Evolutionary conservation across 345 rosid genomes (phyloP).

Genomic region (Boechera divaricarpa): DNA sequence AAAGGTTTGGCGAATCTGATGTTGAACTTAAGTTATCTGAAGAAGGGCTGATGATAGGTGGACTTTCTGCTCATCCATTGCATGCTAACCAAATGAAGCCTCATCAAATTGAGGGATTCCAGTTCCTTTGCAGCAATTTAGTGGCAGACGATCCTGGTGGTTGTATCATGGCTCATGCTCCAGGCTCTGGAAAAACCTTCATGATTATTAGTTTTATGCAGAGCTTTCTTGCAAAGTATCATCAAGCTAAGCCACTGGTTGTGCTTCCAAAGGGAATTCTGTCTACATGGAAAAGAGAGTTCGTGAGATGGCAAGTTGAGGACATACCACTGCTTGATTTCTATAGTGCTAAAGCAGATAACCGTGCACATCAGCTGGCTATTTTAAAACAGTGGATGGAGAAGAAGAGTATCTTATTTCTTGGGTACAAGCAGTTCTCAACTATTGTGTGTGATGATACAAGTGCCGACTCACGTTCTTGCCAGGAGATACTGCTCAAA

Average conservation of each 20-base stretch:
- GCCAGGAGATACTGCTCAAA: slow-evolving; percentile 81
- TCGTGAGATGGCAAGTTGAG: slow-evolving; percentile 87
- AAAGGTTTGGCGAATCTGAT: slow-evolving; percentile 55
- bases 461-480: slow-evolving; percentile 46
- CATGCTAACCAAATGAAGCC: slow-evolving; percentile 90
- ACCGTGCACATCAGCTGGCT: slow-evolving; percentile 70
- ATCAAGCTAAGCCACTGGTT: slow-evolving; percentile 84
- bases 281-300: slow-evolving; percentile 90
- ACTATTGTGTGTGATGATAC: slow-evolving; percentile 70
- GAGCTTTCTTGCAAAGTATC: slow-evolving; percentile 89
- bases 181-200: slow-evolving; percentile 98
- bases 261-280: slow-evolving; percentile 93
- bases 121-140: slow-evolving; percentile 82
- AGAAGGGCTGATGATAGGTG: slow-evolving; percentile 63
- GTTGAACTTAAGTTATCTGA: slow-evolving; percentile 56
- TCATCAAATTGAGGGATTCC: slow-evolving; percentile 92
- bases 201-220: slow-evolving; percentile 97
- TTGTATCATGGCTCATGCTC: slow-evolving; percentile 98
- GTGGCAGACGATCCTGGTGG: slow-evolving; percentile 87
- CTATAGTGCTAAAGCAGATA: slow-evolving; percentile 82
- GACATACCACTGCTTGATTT: slow-evolving; percentile 80
- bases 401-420: slow-evolving; percentile 83
- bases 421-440: slow-evolving; percentile 94
- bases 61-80: slow-evolving; percentile 84
- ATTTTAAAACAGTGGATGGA: slow-evolving; percentile 82